Conservation (phyloP, 2,329 filamentous ascomycete species). For the Monosporascus ibericus region DNA sequence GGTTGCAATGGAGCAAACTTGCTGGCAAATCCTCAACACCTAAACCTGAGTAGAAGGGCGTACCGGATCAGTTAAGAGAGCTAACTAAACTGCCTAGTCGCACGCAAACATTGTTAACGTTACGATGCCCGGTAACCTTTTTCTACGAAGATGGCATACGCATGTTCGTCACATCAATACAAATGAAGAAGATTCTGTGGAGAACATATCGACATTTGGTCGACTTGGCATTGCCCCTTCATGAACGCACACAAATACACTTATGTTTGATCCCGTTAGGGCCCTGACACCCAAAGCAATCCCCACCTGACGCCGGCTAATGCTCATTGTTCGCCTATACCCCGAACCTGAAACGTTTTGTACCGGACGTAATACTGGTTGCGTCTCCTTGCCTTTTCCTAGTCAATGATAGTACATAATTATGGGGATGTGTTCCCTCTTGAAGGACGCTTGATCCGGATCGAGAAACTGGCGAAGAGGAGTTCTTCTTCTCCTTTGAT, state of each 20-base stretch:
- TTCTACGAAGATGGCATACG: background rate
- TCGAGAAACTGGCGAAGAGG: slow-evolving; percentile 17
- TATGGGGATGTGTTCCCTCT: slow-evolving; percentile 19
- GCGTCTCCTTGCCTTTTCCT: background rate
- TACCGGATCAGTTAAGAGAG: no score
- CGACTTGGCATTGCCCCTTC: background rate
- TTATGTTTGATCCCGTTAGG: background rate
- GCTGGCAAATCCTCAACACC: no score
- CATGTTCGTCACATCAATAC: background rate
- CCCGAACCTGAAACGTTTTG: background rate
- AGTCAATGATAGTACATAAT: slow-evolving; percentile 11
- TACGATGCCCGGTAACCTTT: no score
- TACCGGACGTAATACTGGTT: background rate
- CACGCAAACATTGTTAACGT: no score
- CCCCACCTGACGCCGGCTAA: background rate
- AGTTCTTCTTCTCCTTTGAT: slow-evolving; percentile 11
- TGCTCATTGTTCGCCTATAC: background rate
- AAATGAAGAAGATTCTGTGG: background rate
- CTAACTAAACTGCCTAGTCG: no score
- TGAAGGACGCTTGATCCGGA: slow-evolving; percentile 20
- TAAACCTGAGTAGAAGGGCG: no score
- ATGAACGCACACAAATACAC: background rate
- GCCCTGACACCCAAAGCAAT: background rate
- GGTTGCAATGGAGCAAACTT: no score
- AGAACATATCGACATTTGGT: background rate